Evolutionary conservation across 495 filamentous ascomycete species (phyloP).

Genomic region (Hyaloscypha hepaticicola): DNA sequence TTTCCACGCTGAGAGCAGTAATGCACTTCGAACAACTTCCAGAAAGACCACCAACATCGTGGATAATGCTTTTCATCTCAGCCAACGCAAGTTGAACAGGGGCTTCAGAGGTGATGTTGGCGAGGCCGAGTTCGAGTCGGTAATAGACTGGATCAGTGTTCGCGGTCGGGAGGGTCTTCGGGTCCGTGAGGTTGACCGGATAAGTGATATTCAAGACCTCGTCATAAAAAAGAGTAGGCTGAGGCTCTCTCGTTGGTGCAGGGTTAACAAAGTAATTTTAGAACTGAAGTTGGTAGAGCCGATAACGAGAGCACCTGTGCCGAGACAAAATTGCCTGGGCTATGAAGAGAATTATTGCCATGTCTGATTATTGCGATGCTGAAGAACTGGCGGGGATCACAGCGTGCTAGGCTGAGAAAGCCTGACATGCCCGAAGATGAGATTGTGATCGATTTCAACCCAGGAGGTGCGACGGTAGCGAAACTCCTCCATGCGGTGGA

Average conservation of each 20-base stretch:
- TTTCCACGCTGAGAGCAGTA: constrained; percentile 48
- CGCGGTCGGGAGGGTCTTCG: constrained; percentile 47
- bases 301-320: constrained; percentile 49
- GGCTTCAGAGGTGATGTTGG: constrained; percentile 38
- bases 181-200: constrained; percentile 55
- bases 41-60: constrained; percentile 33
- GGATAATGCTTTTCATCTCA: constrained; percentile 48
- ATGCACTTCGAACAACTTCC: constrained; percentile 54
- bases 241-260: constrained; percentile 54
- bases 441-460: too few species aligned
- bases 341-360: neutral
- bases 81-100: constrained; percentile 41
- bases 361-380: too few species aligned
- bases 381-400: too few species aligned
- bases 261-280: constrained; percentile 51
- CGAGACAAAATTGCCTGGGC: too few species aligned
- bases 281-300: constrained; percentile 54
- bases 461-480: too few species aligned
- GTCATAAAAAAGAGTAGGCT: constrained; percentile 57
- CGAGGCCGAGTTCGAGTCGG: constrained; percentile 45
- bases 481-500: too few species aligned
- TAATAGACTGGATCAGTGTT: constrained; percentile 52
- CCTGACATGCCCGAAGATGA: too few species aligned
- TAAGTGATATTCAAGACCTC: constrained; percentile 57
- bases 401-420: too few species aligned